phyloP scores from a whole-genome alignment of 371 early-diverging fungal genomes.

The Apophysomyces variabilis region DNA sequence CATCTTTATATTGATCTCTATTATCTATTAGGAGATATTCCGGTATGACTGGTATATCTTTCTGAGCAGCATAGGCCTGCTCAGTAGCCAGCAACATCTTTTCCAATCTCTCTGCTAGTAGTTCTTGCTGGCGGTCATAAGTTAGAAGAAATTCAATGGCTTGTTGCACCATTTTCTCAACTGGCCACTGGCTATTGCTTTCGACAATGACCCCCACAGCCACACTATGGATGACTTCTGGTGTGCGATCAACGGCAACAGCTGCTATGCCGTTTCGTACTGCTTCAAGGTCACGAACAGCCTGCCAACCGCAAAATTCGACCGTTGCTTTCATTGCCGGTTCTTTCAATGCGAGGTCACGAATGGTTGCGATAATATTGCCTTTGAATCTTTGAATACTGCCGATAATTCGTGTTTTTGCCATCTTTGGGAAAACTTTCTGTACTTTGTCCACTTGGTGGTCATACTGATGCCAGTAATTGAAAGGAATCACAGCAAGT shows the following conservation, averaged over 20 bases:
- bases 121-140: constrained; percentile 38
- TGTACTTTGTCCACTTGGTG: constrained; percentile 15
- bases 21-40: constrained; percentile 51
- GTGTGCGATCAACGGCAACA: constrained; percentile 50
- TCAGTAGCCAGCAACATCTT: constrained; percentile 33
- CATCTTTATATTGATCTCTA: constrained; percentile 51
- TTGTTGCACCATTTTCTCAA: constrained; percentile 37
- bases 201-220: constrained; percentile 46
- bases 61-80: constrained; percentile 15
- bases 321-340: constrained; percentile 22
- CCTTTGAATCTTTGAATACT: constrained; percentile 23
- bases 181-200: constrained; percentile 15
- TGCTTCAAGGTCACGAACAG: constrained; percentile 26
- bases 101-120: constrained; percentile 36
- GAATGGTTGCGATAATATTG: constrained; percentile 22
- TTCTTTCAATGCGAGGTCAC: constrained; percentile 13
- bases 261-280: constrained; percentile 37
- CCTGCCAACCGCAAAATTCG: constrained; percentile 26
- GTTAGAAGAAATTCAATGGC: constrained; percentile 53
- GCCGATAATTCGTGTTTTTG: constrained; percentile 16
- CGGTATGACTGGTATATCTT: constrained; percentile 42
- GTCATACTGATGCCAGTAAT: constrained; percentile 49
- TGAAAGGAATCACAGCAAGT: constrained; percentile 34
- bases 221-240: constrained; percentile 42
- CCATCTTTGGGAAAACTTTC: constrained; percentile 21